A percentile compares a stretch with the other conserved stretches of the same genome.
Conservation (phyloP, 495 filamentous ascomycete species). For the Penicillium crystallinum region DNA sequence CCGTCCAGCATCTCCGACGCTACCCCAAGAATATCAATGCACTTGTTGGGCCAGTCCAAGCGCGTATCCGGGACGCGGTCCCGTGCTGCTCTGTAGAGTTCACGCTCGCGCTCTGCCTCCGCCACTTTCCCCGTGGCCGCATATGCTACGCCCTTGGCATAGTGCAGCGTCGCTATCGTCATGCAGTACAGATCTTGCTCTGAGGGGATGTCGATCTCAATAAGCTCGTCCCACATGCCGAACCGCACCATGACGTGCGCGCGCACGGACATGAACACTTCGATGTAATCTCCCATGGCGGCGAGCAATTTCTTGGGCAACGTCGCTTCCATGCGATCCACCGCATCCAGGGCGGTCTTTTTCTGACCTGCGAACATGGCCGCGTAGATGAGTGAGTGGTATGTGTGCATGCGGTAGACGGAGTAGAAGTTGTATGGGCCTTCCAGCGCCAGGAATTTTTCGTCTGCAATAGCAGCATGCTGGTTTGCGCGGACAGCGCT, state of each 20-base stretch:
- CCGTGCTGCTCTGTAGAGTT: conserved; percentile 40
- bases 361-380: conserved; percentile 63
- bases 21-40: conserved; percentile 49
- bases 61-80: conserved; percentile 38
- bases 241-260: conserved; percentile 61
- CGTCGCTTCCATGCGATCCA: conserved; percentile 44
- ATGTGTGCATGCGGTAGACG: conserved; percentile 58
- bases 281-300: conserved; percentile 62
- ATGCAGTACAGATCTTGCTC: conserved; percentile 53
- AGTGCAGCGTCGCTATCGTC: conserved; percentile 55
- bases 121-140: conserved; percentile 47
- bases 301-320: conserved; percentile 52
- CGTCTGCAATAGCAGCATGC: conserved; percentile 51
- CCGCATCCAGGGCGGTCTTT: conserved; percentile 46
- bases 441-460: conserved; percentile 45
- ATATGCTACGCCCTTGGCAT: conserved; percentile 56
- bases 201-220: conserved; percentile 38
- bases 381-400: conserved; percentile 60
- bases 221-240: conserved; percentile 56
- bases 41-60: conserved; percentile 59
- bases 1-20: conserved; percentile 60
- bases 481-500: conserved; percentile 53
- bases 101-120: conserved; percentile 39
- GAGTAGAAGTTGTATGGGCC: conserved; percentile 58
- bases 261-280: conserved; percentile 54